These are phyloP conservation scores for Nothophytophthora sp. DNA, from an alignment of 352 stramenopile species.

Conservation along the genomic window DNA sequence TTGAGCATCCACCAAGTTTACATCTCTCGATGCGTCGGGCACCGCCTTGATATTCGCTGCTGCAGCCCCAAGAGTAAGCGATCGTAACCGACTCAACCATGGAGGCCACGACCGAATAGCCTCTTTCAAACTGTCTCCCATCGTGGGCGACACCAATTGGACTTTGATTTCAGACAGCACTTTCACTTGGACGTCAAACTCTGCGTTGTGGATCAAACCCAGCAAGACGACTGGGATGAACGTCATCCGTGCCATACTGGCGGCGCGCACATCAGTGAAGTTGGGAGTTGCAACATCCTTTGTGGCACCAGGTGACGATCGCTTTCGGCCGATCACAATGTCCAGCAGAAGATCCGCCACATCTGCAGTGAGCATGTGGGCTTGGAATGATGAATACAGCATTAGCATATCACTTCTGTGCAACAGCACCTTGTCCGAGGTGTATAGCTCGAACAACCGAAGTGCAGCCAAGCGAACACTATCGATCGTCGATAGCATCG, in stretches of 20 bases:
- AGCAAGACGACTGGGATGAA: conserved; percentile 61
- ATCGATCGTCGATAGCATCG: conserved; percentile 48
- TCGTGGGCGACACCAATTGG: conserved; percentile 40
- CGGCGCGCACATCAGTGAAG: conserved; percentile 19
- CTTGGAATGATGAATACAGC: conserved; percentile 53
- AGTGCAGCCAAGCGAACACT: conserved; percentile 61
- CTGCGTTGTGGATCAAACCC: conserved; percentile 41
- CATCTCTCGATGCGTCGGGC: conserved; percentile 4
- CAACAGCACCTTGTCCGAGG: conserved; percentile 60
- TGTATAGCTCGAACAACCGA: conserved; percentile 73
- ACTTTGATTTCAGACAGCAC: conserved; percentile 58
- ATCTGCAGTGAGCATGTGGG: conserved; percentile 46
- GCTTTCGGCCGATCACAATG: conserved; percentile 62
- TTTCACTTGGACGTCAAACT: conserved; percentile 51
- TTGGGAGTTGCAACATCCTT: no score
- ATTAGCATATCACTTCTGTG: conserved; percentile 65
- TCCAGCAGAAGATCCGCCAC: conserved; percentile 57
- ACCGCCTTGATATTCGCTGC: conserved; percentile 5
- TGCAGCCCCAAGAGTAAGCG: conserved; percentile 25
- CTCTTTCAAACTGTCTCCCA: conserved; percentile 61
- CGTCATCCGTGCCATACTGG: conserved; percentile 53
- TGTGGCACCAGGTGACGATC: conserved; percentile 3
- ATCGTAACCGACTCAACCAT: conserved; percentile 58
- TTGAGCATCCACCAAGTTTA: conserved; percentile 26
- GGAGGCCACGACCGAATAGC: conserved; percentile 72